Evolutionary conservation across 1,284 basidiomycete species (phyloP).

Genomic region (Volvariella surrecta): DNA sequence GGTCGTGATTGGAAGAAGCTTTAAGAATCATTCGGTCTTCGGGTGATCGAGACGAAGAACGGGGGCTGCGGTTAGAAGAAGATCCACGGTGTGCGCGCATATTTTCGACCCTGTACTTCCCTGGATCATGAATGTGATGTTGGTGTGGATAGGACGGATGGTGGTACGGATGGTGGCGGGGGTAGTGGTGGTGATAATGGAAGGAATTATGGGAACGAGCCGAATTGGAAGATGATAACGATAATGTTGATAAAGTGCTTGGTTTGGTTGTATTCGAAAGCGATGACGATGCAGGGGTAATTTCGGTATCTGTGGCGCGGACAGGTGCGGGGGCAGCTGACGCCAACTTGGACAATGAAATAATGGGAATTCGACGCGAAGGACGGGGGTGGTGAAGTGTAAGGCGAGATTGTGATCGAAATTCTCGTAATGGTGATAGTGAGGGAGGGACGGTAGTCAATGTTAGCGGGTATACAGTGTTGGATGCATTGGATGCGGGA

Average conservation of each 20-base stretch:
- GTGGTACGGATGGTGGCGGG: too few species aligned
- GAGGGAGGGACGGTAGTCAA: slow-evolving; percentile 7
- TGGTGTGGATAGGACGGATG: too few species aligned
- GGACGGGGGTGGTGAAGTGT: slow-evolving; percentile 46
- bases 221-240: slow-evolving; percentile 8
- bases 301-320: background rate
- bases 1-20: background rate
- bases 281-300: background rate
- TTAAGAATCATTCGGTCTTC: background rate
- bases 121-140: too few species aligned
- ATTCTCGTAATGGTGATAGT: slow-evolving; percentile 12
- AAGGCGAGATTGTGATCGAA: slow-evolving; percentile 18
- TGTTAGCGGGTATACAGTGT: slow-evolving; percentile 5
- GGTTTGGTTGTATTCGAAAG: too few species aligned
- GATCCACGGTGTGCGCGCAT: too few species aligned
- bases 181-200: slow-evolving; percentile 6
- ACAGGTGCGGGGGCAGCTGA: slow-evolving; percentile 19
- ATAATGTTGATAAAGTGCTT: slow-evolving; percentile 6
- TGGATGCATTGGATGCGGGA: slow-evolving; percentile 11
- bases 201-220: slow-evolving; percentile 10
- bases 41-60: background rate
- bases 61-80: too few species aligned
- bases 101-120: too few species aligned
- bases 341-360: slow-evolving; percentile 38
- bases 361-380: slow-evolving; percentile 42